Conservation (phyloP, 345 rosid species). For the Theobroma cacao region DNA sequence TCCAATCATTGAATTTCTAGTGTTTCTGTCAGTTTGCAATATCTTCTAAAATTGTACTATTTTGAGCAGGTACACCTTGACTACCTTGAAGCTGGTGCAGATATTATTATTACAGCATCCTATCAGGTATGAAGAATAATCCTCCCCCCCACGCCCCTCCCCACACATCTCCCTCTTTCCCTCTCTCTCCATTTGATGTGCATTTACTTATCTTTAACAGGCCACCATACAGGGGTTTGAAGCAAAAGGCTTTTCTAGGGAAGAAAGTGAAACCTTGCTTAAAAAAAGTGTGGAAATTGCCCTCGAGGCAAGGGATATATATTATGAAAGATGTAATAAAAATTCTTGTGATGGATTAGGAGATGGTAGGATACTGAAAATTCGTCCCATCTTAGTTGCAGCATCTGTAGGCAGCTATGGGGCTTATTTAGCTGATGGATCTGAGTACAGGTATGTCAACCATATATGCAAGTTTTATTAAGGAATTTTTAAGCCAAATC, state of each 20-base stretch:
- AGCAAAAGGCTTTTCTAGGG: slow-evolving; percentile 62
- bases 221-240: slow-evolving; percentile 82
- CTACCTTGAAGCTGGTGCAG: slow-evolving; percentile 90
- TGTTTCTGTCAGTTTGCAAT: background rate
- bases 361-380: slow-evolving; percentile 40
- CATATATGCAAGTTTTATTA: background rate
- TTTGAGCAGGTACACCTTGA: slow-evolving; percentile 68
- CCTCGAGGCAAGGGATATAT: slow-evolving; percentile 55
- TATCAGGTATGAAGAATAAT: slow-evolving; percentile 51
- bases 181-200: slow-evolving; percentile 12
- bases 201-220: slow-evolving; percentile 30
- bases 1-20: background rate
- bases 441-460: slow-evolving; percentile 65
- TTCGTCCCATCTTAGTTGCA: slow-evolving; percentile 61
- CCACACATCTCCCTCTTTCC: background rate
- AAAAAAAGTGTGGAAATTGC: slow-evolving; percentile 69
- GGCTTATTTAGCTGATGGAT: slow-evolving; percentile 86
- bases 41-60: background rate
- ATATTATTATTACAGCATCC: slow-evolving; percentile 65
- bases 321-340: slow-evolving; percentile 42
- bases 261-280: slow-evolving; percentile 58
- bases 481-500: background rate
- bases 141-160: too few relatives aligned
- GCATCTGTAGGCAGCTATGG: slow-evolving; percentile 91
- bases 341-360: slow-evolving; percentile 19